Evolutionary conservation across 495 filamentous ascomycete genomes (phyloP).

Genomic region (Achaetomiella virescens): DNA sequence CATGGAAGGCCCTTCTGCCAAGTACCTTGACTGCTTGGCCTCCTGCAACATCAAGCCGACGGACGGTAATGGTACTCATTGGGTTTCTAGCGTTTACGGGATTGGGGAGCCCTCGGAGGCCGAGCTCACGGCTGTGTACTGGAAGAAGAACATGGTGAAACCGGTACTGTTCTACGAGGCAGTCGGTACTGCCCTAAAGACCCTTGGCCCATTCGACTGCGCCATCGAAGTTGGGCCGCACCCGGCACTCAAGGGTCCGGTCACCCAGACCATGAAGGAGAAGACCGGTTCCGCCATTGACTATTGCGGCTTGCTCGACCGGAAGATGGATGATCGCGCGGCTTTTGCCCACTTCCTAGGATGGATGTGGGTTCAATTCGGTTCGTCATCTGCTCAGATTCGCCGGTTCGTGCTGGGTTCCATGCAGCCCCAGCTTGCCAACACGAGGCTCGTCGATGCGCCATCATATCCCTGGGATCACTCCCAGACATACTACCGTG

Average conservation of each 20-base stretch:
- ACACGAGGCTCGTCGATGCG: slow-evolving; percentile 23
- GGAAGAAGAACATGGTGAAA: slow-evolving; percentile 53
- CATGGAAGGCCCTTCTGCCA: slow-evolving; percentile 40
- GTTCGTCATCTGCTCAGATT: slow-evolving; percentile 19
- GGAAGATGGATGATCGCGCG: slow-evolving; percentile 33
- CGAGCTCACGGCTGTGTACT: slow-evolving; percentile 41
- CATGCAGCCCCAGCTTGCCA: slow-evolving; percentile 18
- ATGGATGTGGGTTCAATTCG: slow-evolving; percentile 43
- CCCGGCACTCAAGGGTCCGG: slow-evolving; percentile 46
- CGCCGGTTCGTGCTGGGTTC: slow-evolving; percentile 34
- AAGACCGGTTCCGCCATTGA: slow-evolving; percentile 21
- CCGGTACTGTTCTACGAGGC: slow-evolving; percentile 54
- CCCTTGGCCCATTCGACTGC: slow-evolving; percentile 35
- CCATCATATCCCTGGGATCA: slow-evolving; percentile 50
- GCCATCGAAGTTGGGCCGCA: slow-evolving; percentile 55
- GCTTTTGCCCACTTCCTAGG: slow-evolving; percentile 44
- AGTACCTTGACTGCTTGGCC: slow-evolving; percentile 36
- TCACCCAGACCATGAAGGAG: slow-evolving; percentile 35
- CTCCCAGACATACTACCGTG: slow-evolving; percentile 36
- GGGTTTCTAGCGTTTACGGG: slow-evolving; percentile 39
- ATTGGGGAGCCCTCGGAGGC: slow-evolving; percentile 10
- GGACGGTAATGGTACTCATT: slow-evolving; percentile 23
- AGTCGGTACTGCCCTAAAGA: slow-evolving; percentile 32
- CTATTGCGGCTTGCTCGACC: slow-evolving; percentile 37
- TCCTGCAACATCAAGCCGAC: slow-evolving; percentile 22